A percentile compares a stretch with the other conserved stretches of the same genome.
Conservation (phyloP, 768 basidiomycete genomes). For the Trametes villosa region DNA sequence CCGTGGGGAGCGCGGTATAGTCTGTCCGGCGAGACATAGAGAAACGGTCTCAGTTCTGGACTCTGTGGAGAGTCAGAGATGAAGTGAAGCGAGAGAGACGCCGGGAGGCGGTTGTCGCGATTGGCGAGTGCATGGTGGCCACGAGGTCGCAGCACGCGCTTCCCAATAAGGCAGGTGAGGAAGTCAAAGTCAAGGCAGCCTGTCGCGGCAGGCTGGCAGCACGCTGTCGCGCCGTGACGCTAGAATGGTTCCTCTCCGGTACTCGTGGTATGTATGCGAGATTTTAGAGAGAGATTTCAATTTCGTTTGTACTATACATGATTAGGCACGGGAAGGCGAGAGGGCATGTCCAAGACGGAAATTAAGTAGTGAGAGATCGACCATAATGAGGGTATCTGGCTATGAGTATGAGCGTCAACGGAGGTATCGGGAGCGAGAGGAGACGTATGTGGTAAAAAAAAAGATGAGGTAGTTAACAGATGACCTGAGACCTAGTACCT, state of each 20-base stretch:
- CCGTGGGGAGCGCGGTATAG: slow-evolving; percentile 10
- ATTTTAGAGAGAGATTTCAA: no score
- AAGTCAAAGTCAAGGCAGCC: slow-evolving; percentile 2
- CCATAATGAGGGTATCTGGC: no score
- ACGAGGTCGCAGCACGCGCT: slow-evolving; percentile 31
- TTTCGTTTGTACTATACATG: no score
- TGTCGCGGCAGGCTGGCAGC: neutral
- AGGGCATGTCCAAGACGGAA: no score
- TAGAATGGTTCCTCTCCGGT: no score
- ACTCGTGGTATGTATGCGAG: no score
- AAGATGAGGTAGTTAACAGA: neutral
- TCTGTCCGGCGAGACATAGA: slow-evolving; percentile 21
- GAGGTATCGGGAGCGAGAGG: no score
- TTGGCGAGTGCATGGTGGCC: slow-evolving; percentile 23
- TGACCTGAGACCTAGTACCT: neutral
- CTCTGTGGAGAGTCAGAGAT: neutral
- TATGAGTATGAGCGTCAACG: no score
- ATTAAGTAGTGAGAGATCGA: no score
- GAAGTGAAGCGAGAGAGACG: slow-evolving; percentile 4
- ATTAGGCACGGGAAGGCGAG: no score
- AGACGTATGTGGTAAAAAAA: no score
- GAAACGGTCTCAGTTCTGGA: neutral
- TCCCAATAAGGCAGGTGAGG: slow-evolving; percentile 13
- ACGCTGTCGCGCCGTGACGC: no score
- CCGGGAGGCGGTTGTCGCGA: slow-evolving; percentile 18